Conservation (phyloP, 345 rosid genomes). For the Murraya koenigii region DNA sequence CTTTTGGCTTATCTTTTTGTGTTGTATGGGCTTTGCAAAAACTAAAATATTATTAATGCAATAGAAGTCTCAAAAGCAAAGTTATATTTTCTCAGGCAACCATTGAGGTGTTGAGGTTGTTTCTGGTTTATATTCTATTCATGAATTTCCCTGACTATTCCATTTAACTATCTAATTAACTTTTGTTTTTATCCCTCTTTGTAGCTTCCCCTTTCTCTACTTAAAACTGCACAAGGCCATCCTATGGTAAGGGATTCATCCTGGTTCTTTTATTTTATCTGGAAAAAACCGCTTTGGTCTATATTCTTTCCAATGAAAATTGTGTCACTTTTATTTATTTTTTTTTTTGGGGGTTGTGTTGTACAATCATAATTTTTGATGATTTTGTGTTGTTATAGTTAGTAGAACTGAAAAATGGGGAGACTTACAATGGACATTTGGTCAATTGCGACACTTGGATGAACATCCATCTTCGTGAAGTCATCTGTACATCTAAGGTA, state of each 20-base stretch:
- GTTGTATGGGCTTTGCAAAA: too few species aligned
- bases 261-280: background rate
- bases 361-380: constrained; percentile 24
- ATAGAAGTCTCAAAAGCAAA: background rate
- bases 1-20: too few species aligned
- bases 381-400: constrained; percentile 45
- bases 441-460: constrained; percentile 98
- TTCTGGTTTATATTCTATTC: background rate
- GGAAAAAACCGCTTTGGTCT: background rate
- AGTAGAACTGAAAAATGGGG: constrained; percentile 96
- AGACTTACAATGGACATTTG: constrained; percentile 95
- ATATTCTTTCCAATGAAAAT: background rate
- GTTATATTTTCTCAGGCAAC: background rate
- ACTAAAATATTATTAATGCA: background rate
- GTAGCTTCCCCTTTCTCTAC: constrained; percentile 81
- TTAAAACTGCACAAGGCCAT: constrained; percentile 84
- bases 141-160: background rate
- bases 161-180: background rate
- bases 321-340: background rate
- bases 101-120: background rate
- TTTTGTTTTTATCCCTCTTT: background rate
- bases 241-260: constrained; percentile 53
- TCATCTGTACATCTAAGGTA: constrained; percentile 97
- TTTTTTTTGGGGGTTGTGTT: background rate
- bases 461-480: constrained; percentile 99